Conservation (phyloP, 139 green algal genomes). For the Tetraselmis chui region DNA sequence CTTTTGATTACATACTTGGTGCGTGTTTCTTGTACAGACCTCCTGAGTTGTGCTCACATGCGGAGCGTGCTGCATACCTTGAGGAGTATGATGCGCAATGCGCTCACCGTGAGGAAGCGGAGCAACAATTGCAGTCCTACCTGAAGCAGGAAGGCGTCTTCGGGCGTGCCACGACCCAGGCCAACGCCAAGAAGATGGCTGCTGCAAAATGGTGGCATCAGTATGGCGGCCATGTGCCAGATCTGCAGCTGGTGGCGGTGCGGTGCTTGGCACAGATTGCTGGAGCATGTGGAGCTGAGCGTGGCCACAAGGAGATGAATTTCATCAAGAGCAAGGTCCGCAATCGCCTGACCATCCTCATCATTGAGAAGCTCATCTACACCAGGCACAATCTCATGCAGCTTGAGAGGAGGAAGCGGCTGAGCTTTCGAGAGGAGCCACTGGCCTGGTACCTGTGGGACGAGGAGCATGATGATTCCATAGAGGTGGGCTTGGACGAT, state of each 20-base stretch:
- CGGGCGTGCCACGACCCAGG: not conserved
- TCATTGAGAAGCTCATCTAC: not conserved
- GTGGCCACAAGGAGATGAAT: not conserved
- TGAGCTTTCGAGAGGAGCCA: not conserved
- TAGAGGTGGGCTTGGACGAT: not conserved
- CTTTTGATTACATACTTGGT: constrained; percentile 1
- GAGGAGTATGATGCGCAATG: not conserved
- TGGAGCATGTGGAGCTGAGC: not conserved
- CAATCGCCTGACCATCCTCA: not conserved
- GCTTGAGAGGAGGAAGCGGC: not conserved
- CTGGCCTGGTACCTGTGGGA: not conserved
- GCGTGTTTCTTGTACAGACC: not conserved
- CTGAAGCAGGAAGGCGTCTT: not conserved
- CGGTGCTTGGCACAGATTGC: not conserved
- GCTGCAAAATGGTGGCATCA: not conserved
- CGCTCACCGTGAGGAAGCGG: not conserved
- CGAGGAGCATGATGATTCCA: not conserved
- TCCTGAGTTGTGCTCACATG: not conserved
- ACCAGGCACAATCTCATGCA: not conserved
- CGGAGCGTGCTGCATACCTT: not conserved
- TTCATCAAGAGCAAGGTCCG: not conserved
- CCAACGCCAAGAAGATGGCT: not conserved
- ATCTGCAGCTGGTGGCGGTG: not conserved
- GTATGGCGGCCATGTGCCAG: not conserved
- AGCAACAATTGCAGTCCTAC: not conserved